Conservation (phyloP, 106 monocot genomes). For the Cymbidium sinense region DNA sequence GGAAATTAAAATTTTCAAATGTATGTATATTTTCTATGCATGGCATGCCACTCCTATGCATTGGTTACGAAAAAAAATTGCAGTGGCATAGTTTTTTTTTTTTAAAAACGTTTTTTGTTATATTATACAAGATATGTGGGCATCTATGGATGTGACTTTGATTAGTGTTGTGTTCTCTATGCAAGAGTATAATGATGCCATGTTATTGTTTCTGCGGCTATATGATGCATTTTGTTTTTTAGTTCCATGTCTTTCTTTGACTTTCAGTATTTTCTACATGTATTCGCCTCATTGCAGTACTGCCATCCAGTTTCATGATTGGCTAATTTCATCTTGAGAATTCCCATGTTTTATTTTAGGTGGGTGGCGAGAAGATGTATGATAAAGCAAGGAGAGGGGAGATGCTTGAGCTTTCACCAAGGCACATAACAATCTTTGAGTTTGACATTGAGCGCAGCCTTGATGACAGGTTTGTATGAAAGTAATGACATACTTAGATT, state of each 20-base stretch:
- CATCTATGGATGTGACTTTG: not conserved
- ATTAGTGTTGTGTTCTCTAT: not conserved
- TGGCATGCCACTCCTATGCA: not conserved
- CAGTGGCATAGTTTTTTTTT: not conserved
- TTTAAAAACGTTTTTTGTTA: not conserved
- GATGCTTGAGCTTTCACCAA: constrained; percentile 85
- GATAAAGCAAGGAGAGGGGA: constrained; percentile 97
- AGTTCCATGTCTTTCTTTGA: not conserved
- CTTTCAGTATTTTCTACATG: not conserved
- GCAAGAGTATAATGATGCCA: not conserved
- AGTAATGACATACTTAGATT: not conserved
- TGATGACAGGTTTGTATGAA: constrained; percentile 84
- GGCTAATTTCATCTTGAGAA: not conserved
- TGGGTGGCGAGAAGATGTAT: constrained; percentile 92
- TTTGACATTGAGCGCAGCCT: constrained; percentile 93
- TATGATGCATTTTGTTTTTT: not conserved
- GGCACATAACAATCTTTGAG: constrained; percentile 80
- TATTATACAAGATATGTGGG: not conserved
- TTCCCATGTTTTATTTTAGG: constrained; percentile 24
- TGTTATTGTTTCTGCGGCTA: not conserved
- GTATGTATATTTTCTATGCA: no score
- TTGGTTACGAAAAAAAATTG: no score
- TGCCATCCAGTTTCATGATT: not conserved
- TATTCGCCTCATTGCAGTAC: not conserved
- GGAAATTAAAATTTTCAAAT: no score